phyloP scores from a whole-genome alignment of 345 rosid species.

The Eucalyptus guilfoylei region DNA sequence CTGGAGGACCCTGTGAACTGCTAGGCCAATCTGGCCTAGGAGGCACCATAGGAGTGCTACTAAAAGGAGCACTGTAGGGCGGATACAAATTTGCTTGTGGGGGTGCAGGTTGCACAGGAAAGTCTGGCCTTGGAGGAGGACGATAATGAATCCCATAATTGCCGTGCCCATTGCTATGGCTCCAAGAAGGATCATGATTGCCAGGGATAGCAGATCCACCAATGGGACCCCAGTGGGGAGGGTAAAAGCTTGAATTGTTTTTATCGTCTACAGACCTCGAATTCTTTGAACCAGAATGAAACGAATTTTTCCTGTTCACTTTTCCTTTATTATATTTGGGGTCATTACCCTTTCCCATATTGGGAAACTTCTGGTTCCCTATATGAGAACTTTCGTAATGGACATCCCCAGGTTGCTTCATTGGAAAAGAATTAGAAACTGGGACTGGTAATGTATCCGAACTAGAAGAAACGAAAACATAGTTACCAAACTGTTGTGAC shows the following conservation, averaged over 20 bases:
- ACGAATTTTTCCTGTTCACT: neutral
- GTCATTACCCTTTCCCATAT: constrained; percentile 1
- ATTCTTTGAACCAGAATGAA: neutral
- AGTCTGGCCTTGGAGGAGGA: constrained; percentile 7
- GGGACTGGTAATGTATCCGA: constrained; percentile 4
- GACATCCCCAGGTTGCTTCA: constrained; percentile 1
- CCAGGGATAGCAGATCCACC: neutral
- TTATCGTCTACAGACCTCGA: constrained; percentile 3
- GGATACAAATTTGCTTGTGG: neutral
- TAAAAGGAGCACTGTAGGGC: neutral
- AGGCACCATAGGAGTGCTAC: neutral
- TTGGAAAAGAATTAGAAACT: neutral
- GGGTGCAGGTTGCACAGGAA: neutral
- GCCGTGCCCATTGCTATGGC: neutral
- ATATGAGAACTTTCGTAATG: neutral
- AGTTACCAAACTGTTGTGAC: neutral
- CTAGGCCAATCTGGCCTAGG: constrained; percentile 2
- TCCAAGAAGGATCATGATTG: constrained; percentile 7
- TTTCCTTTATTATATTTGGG: constrained; percentile 8
- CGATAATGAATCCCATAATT: neutral
- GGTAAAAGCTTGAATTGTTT: constrained; percentile 1
- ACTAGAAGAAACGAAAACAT: neutral
- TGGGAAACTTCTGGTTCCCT: constrained; percentile 8
- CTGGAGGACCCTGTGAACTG: constrained; percentile 4
- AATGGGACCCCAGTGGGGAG: neutral